Evolutionary conservation across 2,329 filamentous ascomycete genomes (phyloP), one percentile per base, ranked within the genome.

Genomic region (Emmonsiellopsis sp.): DNA sequence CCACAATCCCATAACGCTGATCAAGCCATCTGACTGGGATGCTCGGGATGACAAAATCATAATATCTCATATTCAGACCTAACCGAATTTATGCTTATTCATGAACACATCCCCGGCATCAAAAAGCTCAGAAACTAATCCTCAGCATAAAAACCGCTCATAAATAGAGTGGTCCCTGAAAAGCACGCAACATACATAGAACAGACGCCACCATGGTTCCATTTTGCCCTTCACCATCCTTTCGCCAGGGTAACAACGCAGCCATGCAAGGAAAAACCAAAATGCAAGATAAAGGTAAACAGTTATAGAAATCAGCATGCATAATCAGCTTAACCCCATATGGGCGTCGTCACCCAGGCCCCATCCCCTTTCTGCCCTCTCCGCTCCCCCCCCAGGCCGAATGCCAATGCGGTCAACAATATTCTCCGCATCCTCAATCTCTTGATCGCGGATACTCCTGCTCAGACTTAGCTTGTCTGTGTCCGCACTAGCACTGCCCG

Each of bases 261-360:
- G 43, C 26, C 11, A 45, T 32, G 26, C 11, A 31, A 31, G 26
- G 26, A 45, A 32, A 30, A 31, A 26, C 15, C 6, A 16, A 37
- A 16, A 13, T 34, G 10, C n/a, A 37, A 37, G 1, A 9, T 11
- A 35, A 8, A 44, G 40, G 15, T 15, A 42, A 42, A 42, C 20
- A 26, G 20, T 26, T 26, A 42, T 2, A 42, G 7, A 42, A 15
- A 8, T 15, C 13, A n/a, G n/a, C 8, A 15, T 16, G 40, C 15
- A 42, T 16, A 42, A 8, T 16, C 67, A 92, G 68, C 92, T 89
- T 60, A 95, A 73, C 34, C 83, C 86, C 86, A 95, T 93, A 63
- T 85, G 79, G 26, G 86, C 83, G 64, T 95, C 89, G 66, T 95
- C 90, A 1, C 87, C 87, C 49, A 94, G 79, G 0, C 88, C 87